Evolutionary conservation across 176 grass and related monocot genomes (phyloP), one percentile per base, ranked within the genome.

Genomic region (Themeda triandra): DNA sequence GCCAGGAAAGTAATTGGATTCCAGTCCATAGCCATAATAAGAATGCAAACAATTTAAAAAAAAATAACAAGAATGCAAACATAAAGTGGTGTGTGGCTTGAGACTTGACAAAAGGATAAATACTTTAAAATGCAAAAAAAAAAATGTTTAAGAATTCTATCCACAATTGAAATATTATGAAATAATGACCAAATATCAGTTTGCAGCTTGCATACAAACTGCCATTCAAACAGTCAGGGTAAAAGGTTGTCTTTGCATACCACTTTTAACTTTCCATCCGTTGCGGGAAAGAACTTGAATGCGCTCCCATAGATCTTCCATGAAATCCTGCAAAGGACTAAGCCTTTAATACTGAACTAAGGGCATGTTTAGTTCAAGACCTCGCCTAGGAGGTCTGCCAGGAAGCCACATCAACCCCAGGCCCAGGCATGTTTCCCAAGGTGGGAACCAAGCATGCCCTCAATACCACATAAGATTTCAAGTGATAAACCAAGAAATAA

Each of bases 231-330:
- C 36, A 59, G 31, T 66, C 17, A 73, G 33, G 49, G 33, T 68
- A 42, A 71, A 66, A 59, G 27, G 35, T 67, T 74, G 18, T 33
- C 32, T 33, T 33, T 48, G 36, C 83, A 79, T 90, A 98, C 96
- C 96, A 85, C 96, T 98, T 90, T 93, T 90, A 89, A 95, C 87
- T 66, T 92, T 95, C 96, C 96, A 98, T 75, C 93, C 96, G 72
- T 83, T 98, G 35, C 62, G 79, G 2, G 93, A 93, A 93, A 95
- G 96, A 88, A 83, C 58, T 88, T 98, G 91, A 78, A 98, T 87
- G 32, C 80, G 87, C 58, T 95, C 93, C 93, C 96, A 98, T 63
- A 98, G 80, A 91, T 98, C 96, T 95, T 98, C 96, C 29, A 98
- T 71, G 72, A 95, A 98, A 93, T 98, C 96, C 96, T 98, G 80